A percentile compares a stretch with the other conserved stretches of the same genome.
Conservation (phyloP, 1,284 basidiomycete species). For the Fomitopsis pinicola region DNA sequence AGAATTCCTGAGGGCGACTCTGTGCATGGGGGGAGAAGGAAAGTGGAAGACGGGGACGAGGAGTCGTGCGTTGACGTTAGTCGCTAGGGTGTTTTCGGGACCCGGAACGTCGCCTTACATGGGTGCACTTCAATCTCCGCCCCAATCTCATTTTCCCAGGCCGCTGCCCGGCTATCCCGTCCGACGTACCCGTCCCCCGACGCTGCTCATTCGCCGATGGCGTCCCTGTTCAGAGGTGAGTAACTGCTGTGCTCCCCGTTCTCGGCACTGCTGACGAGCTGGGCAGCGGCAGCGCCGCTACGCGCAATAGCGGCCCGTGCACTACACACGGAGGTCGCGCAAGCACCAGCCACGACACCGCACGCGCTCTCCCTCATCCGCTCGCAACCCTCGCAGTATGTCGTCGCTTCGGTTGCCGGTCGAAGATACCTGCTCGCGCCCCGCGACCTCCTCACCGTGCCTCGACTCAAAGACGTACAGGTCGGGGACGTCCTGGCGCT, state of each 20-base stretch:
- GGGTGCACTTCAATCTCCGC: constrained; percentile 27
- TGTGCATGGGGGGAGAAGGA: constrained; percentile 68
- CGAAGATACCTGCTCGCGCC: constrained; percentile 86
- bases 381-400: constrained; percentile 83
- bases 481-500: constrained; percentile 85
- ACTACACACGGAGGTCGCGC: constrained; percentile 26
- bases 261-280: background rate
- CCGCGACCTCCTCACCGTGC: constrained; percentile 89
- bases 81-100: constrained; percentile 17
- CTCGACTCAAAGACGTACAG: constrained; percentile 75
- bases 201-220: constrained; percentile 22
- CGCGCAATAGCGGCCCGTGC: constrained; percentile 24
- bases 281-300: constrained; percentile 13
- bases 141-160: constrained; percentile 20
- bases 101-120: constrained; percentile 24
- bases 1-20: constrained; percentile 83
- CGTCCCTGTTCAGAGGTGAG: constrained; percentile 28
- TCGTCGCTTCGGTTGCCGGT: constrained; percentile 86
- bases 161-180: constrained; percentile 9
- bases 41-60: constrained; percentile 16
- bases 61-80: constrained; percentile 21
- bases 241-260: constrained; percentile 4
- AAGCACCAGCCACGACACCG: constrained; percentile 26
- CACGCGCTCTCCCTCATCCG: constrained; percentile 67
- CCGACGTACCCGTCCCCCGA: constrained; percentile 13